A percentile compares a stretch with the other conserved stretches of the same genome.
phyloP scores from a whole-genome alignment of 306 rosid species.

The Rubus idaeus region DNA sequence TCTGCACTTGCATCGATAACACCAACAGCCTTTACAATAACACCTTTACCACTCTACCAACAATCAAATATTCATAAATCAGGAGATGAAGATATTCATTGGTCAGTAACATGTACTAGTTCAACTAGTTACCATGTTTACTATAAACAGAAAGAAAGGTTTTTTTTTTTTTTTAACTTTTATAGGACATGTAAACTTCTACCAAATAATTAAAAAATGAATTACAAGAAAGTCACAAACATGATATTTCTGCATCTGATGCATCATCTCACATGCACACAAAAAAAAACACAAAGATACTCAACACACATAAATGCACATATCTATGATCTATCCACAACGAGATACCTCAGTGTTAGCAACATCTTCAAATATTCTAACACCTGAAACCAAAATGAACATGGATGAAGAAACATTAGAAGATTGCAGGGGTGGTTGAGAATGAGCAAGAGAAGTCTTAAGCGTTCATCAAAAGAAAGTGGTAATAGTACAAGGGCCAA shows the following conservation, averaged over 20 bases:
- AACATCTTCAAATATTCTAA: constrained; percentile 89
- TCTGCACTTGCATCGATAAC: constrained; percentile 82
- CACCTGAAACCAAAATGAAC: constrained; percentile 59
- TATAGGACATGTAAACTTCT: background rate
- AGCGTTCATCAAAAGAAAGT: background rate
- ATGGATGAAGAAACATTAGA: constrained; percentile 15
- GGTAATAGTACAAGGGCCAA: constrained; percentile 19
- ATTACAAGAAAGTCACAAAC: background rate
- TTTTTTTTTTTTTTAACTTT: background rate
- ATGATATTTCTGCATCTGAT: background rate
- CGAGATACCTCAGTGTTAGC: constrained; percentile 53
- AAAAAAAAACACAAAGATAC: background rate
- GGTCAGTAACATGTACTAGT: background rate
- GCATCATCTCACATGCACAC: background rate
- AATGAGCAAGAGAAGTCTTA: constrained; percentile 10
- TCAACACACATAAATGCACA: background rate
- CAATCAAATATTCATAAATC: constrained; percentile 26
- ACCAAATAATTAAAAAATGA: background rate
- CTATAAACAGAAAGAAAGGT: background rate
- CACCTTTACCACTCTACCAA: constrained; percentile 75
- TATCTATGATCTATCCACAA: background rate
- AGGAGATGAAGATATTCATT: constrained; percentile 9
- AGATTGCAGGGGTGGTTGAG: constrained; percentile 4
- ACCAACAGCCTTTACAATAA: constrained; percentile 80
- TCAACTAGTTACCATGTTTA: background rate